phyloP scores from a whole-genome alignment of 1,139 yeast species.

The Yamadazyma dendronema region DNA sequence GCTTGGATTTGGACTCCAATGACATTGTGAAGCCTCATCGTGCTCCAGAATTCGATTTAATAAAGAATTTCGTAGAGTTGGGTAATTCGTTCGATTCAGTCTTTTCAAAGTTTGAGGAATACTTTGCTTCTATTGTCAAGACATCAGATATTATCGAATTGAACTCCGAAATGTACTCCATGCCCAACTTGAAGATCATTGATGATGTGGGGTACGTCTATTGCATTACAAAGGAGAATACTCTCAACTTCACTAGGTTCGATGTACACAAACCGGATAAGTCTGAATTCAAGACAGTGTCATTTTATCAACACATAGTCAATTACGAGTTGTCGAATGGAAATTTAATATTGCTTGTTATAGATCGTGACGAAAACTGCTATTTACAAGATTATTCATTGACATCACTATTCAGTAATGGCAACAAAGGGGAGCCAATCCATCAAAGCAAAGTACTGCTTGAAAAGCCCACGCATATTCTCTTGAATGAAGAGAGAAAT shows the following conservation, averaged over 20 bases:
- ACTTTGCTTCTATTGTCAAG: constrained; percentile 13
- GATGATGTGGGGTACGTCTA: constrained; percentile 3
- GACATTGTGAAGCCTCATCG: constrained; percentile 2
- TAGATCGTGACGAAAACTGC: neutral
- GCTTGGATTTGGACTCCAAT: constrained; percentile 15
- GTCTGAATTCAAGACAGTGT: neutral
- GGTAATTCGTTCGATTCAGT: neutral
- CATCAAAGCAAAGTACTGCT: neutral
- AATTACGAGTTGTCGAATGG: constrained; percentile 2
- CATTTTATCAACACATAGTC: neutral
- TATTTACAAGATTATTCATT: constrained; percentile 4
- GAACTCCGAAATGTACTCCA: neutral
- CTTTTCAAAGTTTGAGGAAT: constrained; percentile 5
- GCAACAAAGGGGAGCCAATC: neutral
- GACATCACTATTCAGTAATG: neutral
- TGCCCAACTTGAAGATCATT: constrained; percentile 2
- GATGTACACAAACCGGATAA: neutral
- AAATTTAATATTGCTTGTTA: constrained; percentile 4
- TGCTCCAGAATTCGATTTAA: constrained; percentile 1
- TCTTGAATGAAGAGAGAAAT: constrained; percentile 10
- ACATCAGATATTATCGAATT: neutral
- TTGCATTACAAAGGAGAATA: neutral
- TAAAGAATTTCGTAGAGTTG: neutral
- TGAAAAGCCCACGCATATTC: constrained; percentile 7
- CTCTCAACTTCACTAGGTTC: constrained; percentile 2